Conservation (phyloP, 805 yeast species). For the Schwanniomyces polymorphus region DNA sequence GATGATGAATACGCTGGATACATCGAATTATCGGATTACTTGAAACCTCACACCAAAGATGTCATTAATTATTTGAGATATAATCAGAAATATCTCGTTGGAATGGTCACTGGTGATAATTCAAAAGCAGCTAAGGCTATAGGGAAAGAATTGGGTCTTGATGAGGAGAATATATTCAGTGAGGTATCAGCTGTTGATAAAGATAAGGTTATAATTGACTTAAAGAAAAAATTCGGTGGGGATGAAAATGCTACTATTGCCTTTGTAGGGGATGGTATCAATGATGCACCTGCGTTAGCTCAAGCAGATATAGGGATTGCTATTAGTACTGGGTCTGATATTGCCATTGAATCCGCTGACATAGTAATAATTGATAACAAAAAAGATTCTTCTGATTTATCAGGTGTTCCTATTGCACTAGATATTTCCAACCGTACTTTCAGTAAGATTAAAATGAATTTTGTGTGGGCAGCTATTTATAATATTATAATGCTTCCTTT, state of each 20-base stretch:
- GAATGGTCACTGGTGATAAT: slow-evolving; percentile 91
- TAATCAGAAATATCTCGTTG: slow-evolving; percentile 57
- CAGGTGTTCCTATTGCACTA: slow-evolving; percentile 58
- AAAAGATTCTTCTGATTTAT: slow-evolving; percentile 28
- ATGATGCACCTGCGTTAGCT: slow-evolving; percentile 95
- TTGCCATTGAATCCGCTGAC: slow-evolving; percentile 97
- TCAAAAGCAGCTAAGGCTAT: slow-evolving; percentile 58
- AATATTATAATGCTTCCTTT: slow-evolving; percentile 85
- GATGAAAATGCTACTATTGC: slow-evolving; percentile 51
- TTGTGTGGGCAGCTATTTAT: slow-evolving; percentile 84
- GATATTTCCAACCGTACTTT: slow-evolving; percentile 74
- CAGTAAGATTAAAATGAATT: slow-evolving; percentile 72
- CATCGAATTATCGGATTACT: slow-evolving; percentile 63
- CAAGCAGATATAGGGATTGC: slow-evolving; percentile 89
- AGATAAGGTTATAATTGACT: slow-evolving; percentile 58
- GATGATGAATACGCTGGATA: slow-evolving; percentile 61
- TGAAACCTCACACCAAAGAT: slow-evolving; percentile 63
- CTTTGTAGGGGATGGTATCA: slow-evolving; percentile 96
- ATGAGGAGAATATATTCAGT: slow-evolving; percentile 62
- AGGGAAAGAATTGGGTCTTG: slow-evolving; percentile 69
- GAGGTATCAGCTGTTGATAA: slow-evolving; percentile 79
- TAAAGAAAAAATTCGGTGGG: slow-evolving; percentile 48
- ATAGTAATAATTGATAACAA: slow-evolving; percentile 63
- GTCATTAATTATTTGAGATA: slow-evolving; percentile 56
- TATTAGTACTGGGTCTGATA: slow-evolving; percentile 89